Evolutionary conservation across 1,284 basidiomycete genomes (phyloP), one percentile per base, ranked within the genome.

Genomic region (Neotropicomus parvogracilis): DNA sequence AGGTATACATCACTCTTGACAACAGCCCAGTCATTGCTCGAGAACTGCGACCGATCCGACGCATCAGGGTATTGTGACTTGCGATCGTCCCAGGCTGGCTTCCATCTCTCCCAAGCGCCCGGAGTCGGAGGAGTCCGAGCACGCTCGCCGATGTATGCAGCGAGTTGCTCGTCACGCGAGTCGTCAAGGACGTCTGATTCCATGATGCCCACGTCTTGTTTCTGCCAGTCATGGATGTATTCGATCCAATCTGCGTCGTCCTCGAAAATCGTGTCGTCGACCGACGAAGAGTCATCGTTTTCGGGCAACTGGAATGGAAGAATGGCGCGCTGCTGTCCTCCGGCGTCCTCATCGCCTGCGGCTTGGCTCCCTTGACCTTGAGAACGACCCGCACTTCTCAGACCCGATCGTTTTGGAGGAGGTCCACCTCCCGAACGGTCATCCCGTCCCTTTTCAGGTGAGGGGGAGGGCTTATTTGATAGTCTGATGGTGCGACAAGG

Each of bases 11-110:
- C 29, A 1, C 16, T 31, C 24, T 27, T 24, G 19, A 45, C 38
- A 12, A 44, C 42, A 1, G 47, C 34, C 43, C 47, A 48, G 36
- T 48, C 43, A 12, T 46, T 46, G 16, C 46, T 48, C 4, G 41
- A 37, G 28, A 48, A 48, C 19, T 5, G 29, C 3, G 29, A 28
- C 61, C 41, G 19, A 44, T 46, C 19, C 7, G 27, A 21, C 1
- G 1, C 0, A 5, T 2, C 12, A 5, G 43, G 34, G 6, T 21
- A 2, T 21, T 14, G 33, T 26, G 16, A 21, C 3, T 7, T 34
- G 3, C 16, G n/a, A 13, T 9, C 3, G 6, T 16, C 21, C 28
- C 44, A 46, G 11, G 24, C 4, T 2, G 21, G 29, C 10, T 33
- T 27, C 44, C 44, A 46, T 5, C 11, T 16, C 4, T 28, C 9